Conservation (phyloP, 805 yeast genomes). For the Candida takata region DNA sequence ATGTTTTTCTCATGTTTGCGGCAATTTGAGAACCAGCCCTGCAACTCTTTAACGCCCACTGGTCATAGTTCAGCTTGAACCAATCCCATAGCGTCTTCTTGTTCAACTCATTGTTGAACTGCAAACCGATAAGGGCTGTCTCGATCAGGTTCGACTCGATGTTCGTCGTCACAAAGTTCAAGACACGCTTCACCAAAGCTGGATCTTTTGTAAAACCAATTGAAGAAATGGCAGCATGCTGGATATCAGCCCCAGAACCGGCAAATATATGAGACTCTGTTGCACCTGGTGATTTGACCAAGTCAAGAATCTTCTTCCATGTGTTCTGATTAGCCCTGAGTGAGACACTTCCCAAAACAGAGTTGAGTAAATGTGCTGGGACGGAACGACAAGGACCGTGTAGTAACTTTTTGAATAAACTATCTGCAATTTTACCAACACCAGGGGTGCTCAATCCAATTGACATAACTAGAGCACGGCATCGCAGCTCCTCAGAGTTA, state of each 20-base stretch:
- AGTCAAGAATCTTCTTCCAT: conserved; percentile 51
- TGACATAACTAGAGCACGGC: conserved; percentile 37
- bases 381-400: conserved; percentile 47
- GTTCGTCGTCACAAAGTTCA: conserved; percentile 52
- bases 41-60: conserved; percentile 43
- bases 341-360: conserved; percentile 37
- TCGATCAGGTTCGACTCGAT: conserved; percentile 51
- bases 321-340: conserved; percentile 35
- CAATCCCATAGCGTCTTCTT: conserved; percentile 44
- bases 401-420: conserved; percentile 39
- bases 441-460: conserved; percentile 26
- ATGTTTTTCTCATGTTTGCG: conserved; percentile 39
- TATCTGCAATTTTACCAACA: conserved; percentile 28
- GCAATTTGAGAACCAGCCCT: conserved; percentile 39
- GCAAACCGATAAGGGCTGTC: conserved; percentile 49
- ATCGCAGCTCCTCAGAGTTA: conserved; percentile 32
- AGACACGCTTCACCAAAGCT: conserved; percentile 43
- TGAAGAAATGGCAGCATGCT: conserved; percentile 48
- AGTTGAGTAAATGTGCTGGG: conserved; percentile 44
- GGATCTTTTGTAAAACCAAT: conserved; percentile 42
- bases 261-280: conserved; percentile 29
- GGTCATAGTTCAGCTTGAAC: conserved; percentile 46
- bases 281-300: conserved; percentile 44
- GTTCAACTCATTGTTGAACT: conserved; percentile 28
- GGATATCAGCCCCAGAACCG: conserved; percentile 33